Base-by-base conservation (phyloP, 2,329 filamentous ascomycete species). In the Scleromitrula shiraiana region DNA sequence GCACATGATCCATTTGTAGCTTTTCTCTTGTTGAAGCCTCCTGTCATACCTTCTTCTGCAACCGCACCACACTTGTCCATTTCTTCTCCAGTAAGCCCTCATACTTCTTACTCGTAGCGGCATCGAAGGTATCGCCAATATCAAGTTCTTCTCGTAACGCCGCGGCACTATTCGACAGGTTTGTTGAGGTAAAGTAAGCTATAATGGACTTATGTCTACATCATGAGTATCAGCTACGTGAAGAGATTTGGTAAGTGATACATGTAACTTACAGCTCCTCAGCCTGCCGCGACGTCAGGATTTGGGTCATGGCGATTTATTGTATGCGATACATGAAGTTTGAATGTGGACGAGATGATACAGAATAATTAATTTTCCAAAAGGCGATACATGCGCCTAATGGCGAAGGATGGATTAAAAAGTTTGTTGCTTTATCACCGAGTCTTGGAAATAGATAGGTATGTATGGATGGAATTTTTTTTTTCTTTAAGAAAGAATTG, bases 61-160 rank as follows among this genome's bases (percentile, higher is more conserved):
- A 68, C 53, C 91, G 78, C 61, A 96, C 89, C 23, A 97, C 85
- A 61, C 88, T 93, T 17, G 91, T 97, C 91, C 91, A 97, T 73
- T 97, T 97, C 78, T 95, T 96, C 75, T 97, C 91, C 57, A 97
- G 70, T 23, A 97, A 69, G 2, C 87, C 86, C 68, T 95, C 89
- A 70, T 96, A 97, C 70, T 95, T 95, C 73, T 95, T 95, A 44
- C 83, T 77, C 17, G 88, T 95, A 15, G 78, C 77, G 53, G 85
- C 75, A 64, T 95, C 88, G 60, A 94, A 90, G 40, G 70, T 69
- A 30, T 70, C 74, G 43, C 81, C 77, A 4, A 95, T 76, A 47
- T 76, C 75, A n/a, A 87, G 70, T 67, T 96, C 90, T 61, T 85
- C 76, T 53, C 88, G 80, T 51, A 96, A 72, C 20, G 84, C 78